Evolutionary conservation across 805 yeast genomes (phyloP).

Genomic region (Ogataea populi-albae): DNA sequence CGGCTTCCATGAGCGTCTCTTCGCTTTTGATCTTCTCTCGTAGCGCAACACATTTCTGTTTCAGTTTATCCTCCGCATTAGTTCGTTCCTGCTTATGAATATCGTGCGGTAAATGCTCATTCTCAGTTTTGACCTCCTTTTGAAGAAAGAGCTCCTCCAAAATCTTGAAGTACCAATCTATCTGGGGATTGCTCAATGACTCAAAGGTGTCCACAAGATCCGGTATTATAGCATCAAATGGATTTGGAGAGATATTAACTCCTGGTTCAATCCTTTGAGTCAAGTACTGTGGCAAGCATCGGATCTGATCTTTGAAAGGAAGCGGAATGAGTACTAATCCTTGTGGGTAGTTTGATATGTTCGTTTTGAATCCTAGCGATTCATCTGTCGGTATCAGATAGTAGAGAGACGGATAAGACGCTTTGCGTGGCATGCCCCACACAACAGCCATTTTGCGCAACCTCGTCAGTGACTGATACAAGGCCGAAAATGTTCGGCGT

Average conservation of each 20-base stretch:
- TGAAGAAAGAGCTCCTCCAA: slow-evolving; percentile 67
- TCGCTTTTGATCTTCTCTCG: slow-evolving; percentile 11
- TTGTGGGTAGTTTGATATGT: slow-evolving; percentile 44
- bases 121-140: slow-evolving; percentile 34
- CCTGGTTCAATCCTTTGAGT: slow-evolving; percentile 23
- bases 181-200: slow-evolving; percentile 50
- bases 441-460: slow-evolving; percentile 59
- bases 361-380: slow-evolving; percentile 14
- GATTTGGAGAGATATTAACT: slow-evolving; percentile 14
- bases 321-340: slow-evolving; percentile 69
- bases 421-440: slow-evolving; percentile 62
- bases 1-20: slow-evolving; percentile 6
- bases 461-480: slow-evolving; percentile 57
- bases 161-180: slow-evolving; percentile 64
- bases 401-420: slow-evolving; percentile 54
- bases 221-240: slow-evolving; percentile 23
- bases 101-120: slow-evolving; percentile 6
- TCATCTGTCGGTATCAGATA: slow-evolving; percentile 55
- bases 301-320: slow-evolving; percentile 75
- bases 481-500: slow-evolving; percentile 58
- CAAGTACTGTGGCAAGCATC: slow-evolving; percentile 52
- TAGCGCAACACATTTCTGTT: slow-evolving; percentile 12
- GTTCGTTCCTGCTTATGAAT: slow-evolving; percentile 17
- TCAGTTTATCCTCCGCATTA: slow-evolving; percentile 23
- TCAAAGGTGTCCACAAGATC: slow-evolving; percentile 33